Base-by-base conservation (phyloP, 805 yeast genomes). In the Ogataea pignaliae region DNA sequence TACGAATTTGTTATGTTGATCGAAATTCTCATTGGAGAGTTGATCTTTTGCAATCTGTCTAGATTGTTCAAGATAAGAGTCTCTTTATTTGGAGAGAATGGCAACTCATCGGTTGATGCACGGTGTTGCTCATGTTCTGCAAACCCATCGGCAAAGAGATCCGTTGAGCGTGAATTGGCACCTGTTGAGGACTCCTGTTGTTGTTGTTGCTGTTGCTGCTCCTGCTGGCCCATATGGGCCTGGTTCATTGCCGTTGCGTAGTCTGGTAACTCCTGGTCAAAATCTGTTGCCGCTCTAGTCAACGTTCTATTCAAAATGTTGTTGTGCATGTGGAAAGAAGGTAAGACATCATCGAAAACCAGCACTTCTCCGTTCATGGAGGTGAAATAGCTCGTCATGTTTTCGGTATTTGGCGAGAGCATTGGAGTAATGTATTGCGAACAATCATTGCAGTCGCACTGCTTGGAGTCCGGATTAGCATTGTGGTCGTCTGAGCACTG, bases 271-370 rank as follows among this genome's bases (percentile, higher is more conserved):
- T 30, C 43, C 2, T 41, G 33, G 21, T 41, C 47, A 5, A 40
- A 39, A 1, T 40, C 38, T 2, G 46, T 37, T 8, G 32, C 30
- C 8, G 37, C 37, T 8, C 46, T 53, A 4, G 51, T 44, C 16
- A 53, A 46, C 1, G 57, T 53, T 16, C 59, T 41, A 44, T 57
- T 59, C 30, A 59, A 36, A 2, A 56, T 34, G 14, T 52, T 72
- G 51, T 77, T 79, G 53, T 79, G 81, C 76, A 81, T 76, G 48
- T 82, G 83, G 53, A 81, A 82, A 0, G 86, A 78, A 0, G 88
- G 88, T 34, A 83, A 59, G 2, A 83, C 75, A 53, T 83, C 88
- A 40, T 78, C 66, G 11, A 64, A 41, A 33, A 55, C 50, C 26
- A 50, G 28, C 14, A 44, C 52, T 33, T 54, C 56, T 3, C 47